Evolutionary conservation across 2,329 filamentous ascomycete species (phyloP).

Genomic region (Cercospora sp.): DNA sequence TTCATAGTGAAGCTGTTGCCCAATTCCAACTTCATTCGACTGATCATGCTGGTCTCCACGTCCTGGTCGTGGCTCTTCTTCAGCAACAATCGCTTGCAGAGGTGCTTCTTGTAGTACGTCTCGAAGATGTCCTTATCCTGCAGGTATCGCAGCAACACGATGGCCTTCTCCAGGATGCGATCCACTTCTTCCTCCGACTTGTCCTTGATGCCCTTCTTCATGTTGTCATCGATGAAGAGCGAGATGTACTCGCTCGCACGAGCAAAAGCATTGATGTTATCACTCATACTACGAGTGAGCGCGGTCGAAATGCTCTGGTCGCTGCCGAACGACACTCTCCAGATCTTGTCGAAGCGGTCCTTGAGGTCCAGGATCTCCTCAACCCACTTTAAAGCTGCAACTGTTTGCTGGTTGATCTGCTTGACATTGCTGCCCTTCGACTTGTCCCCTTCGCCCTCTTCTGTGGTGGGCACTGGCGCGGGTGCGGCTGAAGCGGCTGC

Average conservation of each 20-base stretch:
- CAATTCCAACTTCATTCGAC: conserved; percentile 93
- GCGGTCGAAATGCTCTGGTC: conserved; percentile 79
- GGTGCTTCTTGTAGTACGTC: conserved; percentile 95
- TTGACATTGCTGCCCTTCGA: conserved; percentile 50
- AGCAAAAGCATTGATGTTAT: conserved; percentile 86
- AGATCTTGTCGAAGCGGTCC: conserved; percentile 83
- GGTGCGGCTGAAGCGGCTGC: conserved; percentile 56
- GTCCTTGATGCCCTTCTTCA: conserved; percentile 90
- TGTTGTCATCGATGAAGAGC: conserved; percentile 92
- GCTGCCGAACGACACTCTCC: conserved; percentile 67
- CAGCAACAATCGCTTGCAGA: conserved; percentile 82
- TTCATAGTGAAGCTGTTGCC: conserved; percentile 92
- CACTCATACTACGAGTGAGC: conserved; percentile 80
- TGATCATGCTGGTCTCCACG: conserved; percentile 92
- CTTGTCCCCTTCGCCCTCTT: conserved; percentile 51
- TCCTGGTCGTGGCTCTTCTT: conserved; percentile 88
- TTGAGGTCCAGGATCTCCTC: conserved; percentile 85
- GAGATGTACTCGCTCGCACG: conserved; percentile 91
- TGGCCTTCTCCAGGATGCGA: conserved; percentile 80
- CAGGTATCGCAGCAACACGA: conserved; percentile 82
- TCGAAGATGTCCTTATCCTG: conserved; percentile 94
- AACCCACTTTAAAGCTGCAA: conserved; percentile 90
- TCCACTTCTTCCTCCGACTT: conserved; percentile 90
- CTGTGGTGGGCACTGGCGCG: conserved; percentile 52
- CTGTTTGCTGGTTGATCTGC: conserved; percentile 72